These are phyloP conservation scores for Solanum acaule DNA, from an alignment of 257 asterid species.

Conservation along the genomic window DNA sequence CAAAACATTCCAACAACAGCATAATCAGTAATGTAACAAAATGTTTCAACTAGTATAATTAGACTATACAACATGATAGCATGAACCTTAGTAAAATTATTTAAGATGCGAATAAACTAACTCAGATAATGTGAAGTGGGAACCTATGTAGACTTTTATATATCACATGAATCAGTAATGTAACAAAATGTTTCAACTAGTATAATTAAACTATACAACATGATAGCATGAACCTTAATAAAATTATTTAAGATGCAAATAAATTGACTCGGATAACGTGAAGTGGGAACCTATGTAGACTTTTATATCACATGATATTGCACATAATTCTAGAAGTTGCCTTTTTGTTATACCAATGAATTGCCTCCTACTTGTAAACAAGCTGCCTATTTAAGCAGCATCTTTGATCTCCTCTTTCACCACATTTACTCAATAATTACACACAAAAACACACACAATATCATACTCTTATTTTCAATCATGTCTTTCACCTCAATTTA, in stretches of 20 bases:
- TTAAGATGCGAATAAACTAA: not conserved
- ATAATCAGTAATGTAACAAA: not conserved
- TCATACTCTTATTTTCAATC: not conserved
- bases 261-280: not conserved
- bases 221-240: not conserved
- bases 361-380: slow-evolving; percentile 11
- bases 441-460: not conserved
- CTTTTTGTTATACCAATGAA: not conserved
- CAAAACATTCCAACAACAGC: not conserved
- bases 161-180: not conserved
- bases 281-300: not conserved
- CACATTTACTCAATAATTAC: not conserved
- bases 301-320: not conserved
- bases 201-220: not conserved
- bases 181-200: not conserved
- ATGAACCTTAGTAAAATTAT: not conserved
- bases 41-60: not conserved
- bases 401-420: not conserved
- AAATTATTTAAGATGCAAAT: not conserved
- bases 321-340: not conserved
- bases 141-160: not conserved
- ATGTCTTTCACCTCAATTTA: slow-evolving; percentile 29
- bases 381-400: slow-evolving; percentile 32
- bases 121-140: not conserved
- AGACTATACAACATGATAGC: not conserved